Evolutionary conservation across 805 yeast species (phyloP), one percentile per base, ranked within the genome.

Genomic region (Nakazawaea ishiwadae): DNA sequence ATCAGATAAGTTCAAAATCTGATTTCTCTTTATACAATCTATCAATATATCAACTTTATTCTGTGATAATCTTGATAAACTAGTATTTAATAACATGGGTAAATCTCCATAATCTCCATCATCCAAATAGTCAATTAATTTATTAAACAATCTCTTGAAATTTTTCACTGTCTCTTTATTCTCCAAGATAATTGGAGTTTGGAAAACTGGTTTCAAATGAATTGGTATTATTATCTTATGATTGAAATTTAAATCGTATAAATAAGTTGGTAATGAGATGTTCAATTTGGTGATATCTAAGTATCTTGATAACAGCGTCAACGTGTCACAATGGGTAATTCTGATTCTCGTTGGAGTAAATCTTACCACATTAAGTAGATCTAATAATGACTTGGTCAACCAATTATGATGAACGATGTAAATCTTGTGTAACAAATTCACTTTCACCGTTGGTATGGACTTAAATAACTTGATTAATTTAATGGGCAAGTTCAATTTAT

Each of bases 351-450:
- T 37, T 35, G 44, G 8, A 38, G 37, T 35, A 12, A 33, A 18
- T 54, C 54, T 48, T 2, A 84, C 79, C 52, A 81, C 84, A 42
- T 79, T 69, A 45, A 86, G 64, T 18, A 88, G 72, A 40, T 84
- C 89, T 12, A 84, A 75, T 28, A 87, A 73, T 0, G 95, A 81
- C 51, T 88, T 77, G 20, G 87, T 75, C 62, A 90, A 75, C 93
- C 96, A 89, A 35, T 84, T 82, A 50, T 90, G 96, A 60, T 91
- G 97, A 2, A 91, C 95, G 23, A 90, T 73, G 48, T 81, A 84
- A 3, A 88, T 67, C 52, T 78, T 81, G 39, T 65, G 63, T 33
- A 91, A 60, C 42, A 74, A 68, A 39, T 73, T 71, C 45, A 77
- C 74, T 33, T 71, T 62, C 4, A 68, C 68, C 12, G 73, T 69